phyloP scores from a whole-genome alignment of 495 filamentous ascomycete genomes.

The Parathielavia appendiculata region DNA sequence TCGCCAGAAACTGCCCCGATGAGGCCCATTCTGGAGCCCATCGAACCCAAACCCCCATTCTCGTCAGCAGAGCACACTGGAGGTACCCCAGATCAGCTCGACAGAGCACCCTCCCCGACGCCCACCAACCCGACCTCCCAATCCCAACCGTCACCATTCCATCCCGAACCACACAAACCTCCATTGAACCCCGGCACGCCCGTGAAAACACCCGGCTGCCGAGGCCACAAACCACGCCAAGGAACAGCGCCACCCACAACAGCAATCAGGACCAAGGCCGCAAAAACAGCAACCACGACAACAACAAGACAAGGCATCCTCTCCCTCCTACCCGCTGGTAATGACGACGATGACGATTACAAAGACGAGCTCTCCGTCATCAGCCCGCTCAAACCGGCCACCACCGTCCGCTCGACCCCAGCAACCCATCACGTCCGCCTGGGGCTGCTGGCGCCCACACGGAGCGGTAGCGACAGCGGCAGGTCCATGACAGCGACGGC shows the following conservation, averaged over 20 bases:
- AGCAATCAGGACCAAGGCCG: neutral
- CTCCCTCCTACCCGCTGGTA: constrained; percentile 23
- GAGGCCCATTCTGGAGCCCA: neutral
- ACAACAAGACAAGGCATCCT: constrained; percentile 16
- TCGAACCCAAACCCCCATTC: neutral
- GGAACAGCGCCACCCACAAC: neutral
- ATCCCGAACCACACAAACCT: neutral
- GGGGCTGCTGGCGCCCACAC: neutral
- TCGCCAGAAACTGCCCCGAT: neutral
- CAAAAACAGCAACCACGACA: neutral
- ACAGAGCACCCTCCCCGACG: constrained; percentile 12
- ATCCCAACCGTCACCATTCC: constrained; percentile 2
- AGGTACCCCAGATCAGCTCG: neutral
- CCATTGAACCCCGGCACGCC: neutral
- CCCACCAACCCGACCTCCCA: constrained; percentile 8
- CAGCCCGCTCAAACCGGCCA: constrained; percentile 13
- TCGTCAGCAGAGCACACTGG: neutral
- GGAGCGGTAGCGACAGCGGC: neutral
- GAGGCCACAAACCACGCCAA: neutral
- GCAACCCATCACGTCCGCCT: constrained; percentile 9
- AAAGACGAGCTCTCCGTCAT: constrained; percentile 37
- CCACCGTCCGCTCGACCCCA: constrained; percentile 8
- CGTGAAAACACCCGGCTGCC: neutral
- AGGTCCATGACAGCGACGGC: neutral
- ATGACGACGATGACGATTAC: constrained; percentile 17